Evolutionary conservation across 441 rosid species (phyloP), one percentile per base, ranked within the genome.

Genomic region (Lagerstroemia fauriei): DNA sequence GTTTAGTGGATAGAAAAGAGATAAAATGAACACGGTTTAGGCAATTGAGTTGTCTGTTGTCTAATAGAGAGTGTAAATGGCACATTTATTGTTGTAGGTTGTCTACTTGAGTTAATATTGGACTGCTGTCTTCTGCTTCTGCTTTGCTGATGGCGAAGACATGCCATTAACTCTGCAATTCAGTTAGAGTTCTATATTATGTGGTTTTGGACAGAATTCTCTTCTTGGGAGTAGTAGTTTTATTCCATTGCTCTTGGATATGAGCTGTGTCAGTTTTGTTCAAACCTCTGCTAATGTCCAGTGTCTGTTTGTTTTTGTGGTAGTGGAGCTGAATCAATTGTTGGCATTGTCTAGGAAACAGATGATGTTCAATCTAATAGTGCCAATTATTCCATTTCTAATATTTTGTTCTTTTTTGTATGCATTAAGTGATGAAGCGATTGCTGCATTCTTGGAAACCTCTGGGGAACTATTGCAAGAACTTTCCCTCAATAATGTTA

Each of bases 371-470:
- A 16, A 14, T 32, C 46, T 16, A 20, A 34, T 3, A 18, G 10
- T 69, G 31, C 73, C 34, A 9, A 18, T 7, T 14, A 18, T 18
- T 31, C 24, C 7, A 34, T 16, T 18, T 51, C 51, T 46, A 9
- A 57, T 73, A 38, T n/a, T 61, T 82, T 76, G 68, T 57, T 68
- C 12, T 57, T 84, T 25, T 66, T 29, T 29, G 74, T 75, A 77
- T 82, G 47, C 75, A 71, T 79, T 44, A 84, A 95, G 98, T 83
- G 98, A 96, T 87, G 98, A 95, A 88, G 98, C 92, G 82, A 82
- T 94, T 73, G 98, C 96, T 87, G 98, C 98, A 80, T 95, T 91
- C 86, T 47, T 95, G 86, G 98, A 95, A 89, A 85, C 91, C 1
- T 89, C 96, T 66, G 96, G 98, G 76, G 87, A 90, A 89, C 68